Evolutionary conservation across 768 basidiomycete species (phyloP), one percentile per base, ranked within the genome.

Genomic region (Pluteus cervinus): DNA sequence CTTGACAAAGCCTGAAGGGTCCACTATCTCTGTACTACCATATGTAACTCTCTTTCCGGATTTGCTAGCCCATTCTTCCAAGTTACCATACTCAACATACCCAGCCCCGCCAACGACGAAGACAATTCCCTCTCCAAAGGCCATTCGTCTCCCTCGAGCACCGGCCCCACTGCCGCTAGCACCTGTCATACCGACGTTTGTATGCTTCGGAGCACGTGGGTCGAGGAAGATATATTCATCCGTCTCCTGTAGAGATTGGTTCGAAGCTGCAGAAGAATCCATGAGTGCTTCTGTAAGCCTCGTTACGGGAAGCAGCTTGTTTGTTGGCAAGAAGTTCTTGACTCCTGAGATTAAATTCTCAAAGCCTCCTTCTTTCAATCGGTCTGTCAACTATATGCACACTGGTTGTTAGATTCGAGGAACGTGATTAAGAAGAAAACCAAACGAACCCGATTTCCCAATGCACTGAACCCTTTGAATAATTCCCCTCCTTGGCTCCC

Each of bases 331-430:
- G 69, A 99, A 92, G 62, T 96, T 97, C 58, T 94, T 96, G 51
- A 99, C 96, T 25, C 93, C 94, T 0, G 92, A 93, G 45, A 99
- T 88, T 11, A 99, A 69, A 56, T 94, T 94, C 57, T 98, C 93
- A 22, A 98, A 71, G n/a, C 91, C 91, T 24, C 92, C 88, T 54
- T 96, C 94, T 61, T 93, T 88, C 38, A 98, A 66, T 32, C 89
- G 76, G 54, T 92, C 90, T 1, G 91, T 93, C 31, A 98, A 76
- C 92, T 96, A 50, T 42, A 34, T 14, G 12, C 22, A 25, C 31
- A 37, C 40, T 42, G 10, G 29, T 22, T 24, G 24, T 36, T 33
- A 33, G 33, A 9, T 20, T 28, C 12, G 26, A n/a, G 20, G 26
- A 20, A 33, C 5, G 36, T n/a, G 8, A n/a, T 24, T 10, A 28